Evolutionary conservation across 352 stramenopile genomes (phyloP).

Genomic region (Phytopythium helicoides): DNA sequence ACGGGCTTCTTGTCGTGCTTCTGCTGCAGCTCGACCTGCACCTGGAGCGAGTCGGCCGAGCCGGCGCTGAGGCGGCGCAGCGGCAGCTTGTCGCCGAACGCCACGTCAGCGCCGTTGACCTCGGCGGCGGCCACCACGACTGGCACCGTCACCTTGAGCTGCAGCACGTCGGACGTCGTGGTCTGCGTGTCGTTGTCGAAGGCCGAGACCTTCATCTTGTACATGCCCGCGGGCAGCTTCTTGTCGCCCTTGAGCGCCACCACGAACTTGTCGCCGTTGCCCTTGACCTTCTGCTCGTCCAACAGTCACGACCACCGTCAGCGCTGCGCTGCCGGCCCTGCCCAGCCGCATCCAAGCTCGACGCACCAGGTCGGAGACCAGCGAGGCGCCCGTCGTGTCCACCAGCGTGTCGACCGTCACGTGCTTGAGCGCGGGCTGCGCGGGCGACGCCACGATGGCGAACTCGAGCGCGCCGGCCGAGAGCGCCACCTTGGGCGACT

Average conservation of each 20-base stretch:
- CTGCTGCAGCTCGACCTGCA: constrained; percentile 62
- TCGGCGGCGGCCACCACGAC: constrained; percentile 53
- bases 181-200: constrained; percentile 37
- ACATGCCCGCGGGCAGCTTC: constrained; percentile 60
- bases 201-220: constrained; percentile 78
- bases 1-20: constrained; percentile 50
- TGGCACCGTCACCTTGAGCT: constrained; percentile 66
- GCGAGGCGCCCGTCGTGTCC: constrained; percentile 51
- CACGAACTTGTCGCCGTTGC: constrained; percentile 62
- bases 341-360: background rate
- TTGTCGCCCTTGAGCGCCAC: constrained; percentile 32
- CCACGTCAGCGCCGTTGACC: constrained; percentile 53
- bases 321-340: background rate
- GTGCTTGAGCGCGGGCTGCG: constrained; percentile 50
- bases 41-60: constrained; percentile 47
- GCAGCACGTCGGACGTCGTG: constrained; percentile 55
- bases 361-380: constrained; percentile 64
- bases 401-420: constrained; percentile 69
- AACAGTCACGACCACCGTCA: background rate
- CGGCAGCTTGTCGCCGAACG: constrained; percentile 50
- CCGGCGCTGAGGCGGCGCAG: constrained; percentile 55
- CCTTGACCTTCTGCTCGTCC: constrained; percentile 47
- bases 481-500: constrained; percentile 46
- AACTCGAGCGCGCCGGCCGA: constrained; percentile 40
- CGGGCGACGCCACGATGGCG: constrained; percentile 47